These are phyloP conservation scores for Patellaria atrata DNA, from an alignment of 495 filamentous ascomycete genomes.

Conservation along the genomic window DNA sequence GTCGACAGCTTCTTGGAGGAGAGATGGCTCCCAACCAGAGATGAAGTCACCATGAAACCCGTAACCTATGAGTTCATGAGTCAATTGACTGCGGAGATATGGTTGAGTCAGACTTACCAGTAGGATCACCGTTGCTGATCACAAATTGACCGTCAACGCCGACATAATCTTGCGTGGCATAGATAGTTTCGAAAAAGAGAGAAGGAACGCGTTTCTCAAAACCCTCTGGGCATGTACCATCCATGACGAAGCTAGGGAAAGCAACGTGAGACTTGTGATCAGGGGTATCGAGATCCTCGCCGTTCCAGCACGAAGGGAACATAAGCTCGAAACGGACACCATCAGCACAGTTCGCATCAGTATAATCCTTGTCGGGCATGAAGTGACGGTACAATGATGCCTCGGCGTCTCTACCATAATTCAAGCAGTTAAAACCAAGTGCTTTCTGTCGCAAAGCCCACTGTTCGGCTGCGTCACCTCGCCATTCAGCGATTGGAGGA, in stretches of 20 bases:
- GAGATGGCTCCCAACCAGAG: constrained; percentile 54
- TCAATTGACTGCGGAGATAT: constrained; percentile 7
- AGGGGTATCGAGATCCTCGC: constrained; percentile 42
- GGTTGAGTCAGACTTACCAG: constrained; percentile 30
- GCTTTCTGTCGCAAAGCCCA: constrained; percentile 60
- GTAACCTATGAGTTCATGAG: constrained; percentile 37
- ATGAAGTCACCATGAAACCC: constrained; percentile 85
- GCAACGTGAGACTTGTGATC: constrained; percentile 63
- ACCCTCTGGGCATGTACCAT: constrained; percentile 60
- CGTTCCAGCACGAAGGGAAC: constrained; percentile 91
- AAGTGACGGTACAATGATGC: constrained; percentile 63
- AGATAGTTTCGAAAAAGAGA: constrained; percentile 82
- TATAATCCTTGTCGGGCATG: constrained; percentile 61
- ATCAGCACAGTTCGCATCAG: constrained; percentile 61
- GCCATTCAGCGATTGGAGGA: constrained; percentile 61
- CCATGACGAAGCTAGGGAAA: constrained; percentile 61
- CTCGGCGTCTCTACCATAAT: constrained; percentile 51
- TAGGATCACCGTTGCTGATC: constrained; percentile 70
- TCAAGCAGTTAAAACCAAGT: constrained; percentile 82
- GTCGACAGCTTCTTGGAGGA: constrained; percentile 45
- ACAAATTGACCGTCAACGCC: constrained; percentile 57
- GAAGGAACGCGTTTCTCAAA: constrained; percentile 55
- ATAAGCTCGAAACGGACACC: constrained; percentile 71
- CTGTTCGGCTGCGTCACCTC: constrained; percentile 45
- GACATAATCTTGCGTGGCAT: constrained; percentile 55